These are phyloP conservation scores for Streptanthus diversifolius DNA, from an alignment of 345 rosid species.

Conservation along the genomic window DNA sequence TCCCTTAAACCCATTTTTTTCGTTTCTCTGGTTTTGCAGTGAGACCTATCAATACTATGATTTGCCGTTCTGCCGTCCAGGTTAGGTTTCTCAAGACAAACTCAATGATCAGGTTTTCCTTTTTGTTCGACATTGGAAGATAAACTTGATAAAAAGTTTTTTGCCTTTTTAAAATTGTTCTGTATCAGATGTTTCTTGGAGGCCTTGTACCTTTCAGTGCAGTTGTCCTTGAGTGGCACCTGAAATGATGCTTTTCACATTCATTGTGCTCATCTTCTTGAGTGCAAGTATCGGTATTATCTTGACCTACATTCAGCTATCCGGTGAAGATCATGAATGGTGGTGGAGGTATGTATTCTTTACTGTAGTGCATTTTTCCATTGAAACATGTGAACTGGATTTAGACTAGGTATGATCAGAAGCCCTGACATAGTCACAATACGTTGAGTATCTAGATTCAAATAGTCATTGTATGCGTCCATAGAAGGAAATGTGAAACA, in stretches of 20 bases:
- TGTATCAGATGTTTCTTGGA: constrained; percentile 62
- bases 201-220: constrained; percentile 75
- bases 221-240: constrained; percentile 65
- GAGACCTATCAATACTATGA: constrained; percentile 78
- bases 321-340: constrained; percentile 83
- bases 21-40: constrained; percentile 40
- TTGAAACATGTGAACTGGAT: not conserved
- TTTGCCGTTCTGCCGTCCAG: constrained; percentile 80
- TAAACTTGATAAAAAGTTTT: not conserved
- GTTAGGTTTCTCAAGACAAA: constrained; percentile 46
- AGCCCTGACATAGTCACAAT: not conserved
- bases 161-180: not conserved
- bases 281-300: constrained; percentile 56
- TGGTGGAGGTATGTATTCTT: constrained; percentile 82
- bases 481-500: constrained; percentile 8
- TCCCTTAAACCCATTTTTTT: not conserved
- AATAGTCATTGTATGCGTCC: not conserved
- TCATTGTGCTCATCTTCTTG: constrained; percentile 54
- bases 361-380: constrained; percentile 3
- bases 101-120: not conserved
- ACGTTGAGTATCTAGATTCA: not conserved
- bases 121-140: constrained; percentile 1
- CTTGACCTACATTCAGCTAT: constrained; percentile 76
- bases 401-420: not conserved
- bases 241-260: constrained; percentile 50